Base-by-base conservation (phyloP, 2,329 filamentous ascomycete genomes). In the Fusarium clavum region DNA sequence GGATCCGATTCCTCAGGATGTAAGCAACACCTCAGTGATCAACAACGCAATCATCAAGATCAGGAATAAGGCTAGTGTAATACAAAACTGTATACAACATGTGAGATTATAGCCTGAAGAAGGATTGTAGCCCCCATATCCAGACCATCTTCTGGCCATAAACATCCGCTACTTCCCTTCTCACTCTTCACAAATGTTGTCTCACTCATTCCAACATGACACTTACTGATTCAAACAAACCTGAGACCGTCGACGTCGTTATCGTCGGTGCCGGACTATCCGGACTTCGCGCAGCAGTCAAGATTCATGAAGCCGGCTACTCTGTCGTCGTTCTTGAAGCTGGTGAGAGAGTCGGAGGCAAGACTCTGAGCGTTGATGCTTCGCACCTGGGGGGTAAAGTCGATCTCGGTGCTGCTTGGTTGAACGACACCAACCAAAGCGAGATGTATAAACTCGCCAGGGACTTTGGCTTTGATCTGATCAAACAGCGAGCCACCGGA, bases 291-390 rank as follows among this genome's bases (percentile, higher is more conserved):
- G 79, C 82, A 0, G 81, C 81, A 2, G 60, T 73, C 12, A 69
- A 76, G 2, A 57, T 84, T 6, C 64, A 78, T 4, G 52, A 66
- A 5, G 77, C 78, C 5, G 81, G 82, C 0, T 71, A 83, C 12
- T 79, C 78, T 0, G 78, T 77, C 27, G 46, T 83, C 1, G 79
- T 87, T 5, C 76, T 87, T 0, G 86, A 87, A 68, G 84, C 84
- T 1, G 77, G 80, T 3, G 79, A 84, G 41, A 79, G 83, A 0
- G 82, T 86, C 1, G 85, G 85, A 2, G 85, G 86, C 13, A 87
- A 87, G 74, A 73, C 67, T 16, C 32, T 65, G 34, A 63, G 63
- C 20, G 43, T 68, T 7, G 25, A 61, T 8, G 54, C 53, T 3
- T 49, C 64, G 9, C 43, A 46, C 32, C 34, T 60, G 18, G 53